phyloP scores from a whole-genome alignment of 768 basidiomycete genomes.

The Mrakia frigida region DNA sequence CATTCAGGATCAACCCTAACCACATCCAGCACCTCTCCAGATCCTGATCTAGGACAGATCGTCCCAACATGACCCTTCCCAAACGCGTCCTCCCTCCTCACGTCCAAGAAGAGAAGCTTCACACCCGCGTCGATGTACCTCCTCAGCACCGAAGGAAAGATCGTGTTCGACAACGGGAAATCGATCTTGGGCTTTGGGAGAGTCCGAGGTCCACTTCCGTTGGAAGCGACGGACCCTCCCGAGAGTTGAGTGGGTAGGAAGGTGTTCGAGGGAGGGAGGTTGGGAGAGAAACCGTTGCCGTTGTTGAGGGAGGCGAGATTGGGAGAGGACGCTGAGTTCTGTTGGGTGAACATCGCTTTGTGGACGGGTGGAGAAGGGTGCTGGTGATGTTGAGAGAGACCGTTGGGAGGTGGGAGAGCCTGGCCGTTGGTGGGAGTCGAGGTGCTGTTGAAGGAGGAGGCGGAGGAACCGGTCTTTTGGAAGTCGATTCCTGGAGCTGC shows the following conservation, averaged over 20 bases:
- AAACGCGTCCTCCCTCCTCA: conserved; percentile 72
- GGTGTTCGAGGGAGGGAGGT: not conserved
- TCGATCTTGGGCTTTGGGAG: conserved; percentile 30
- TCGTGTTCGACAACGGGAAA: conserved; percentile 59
- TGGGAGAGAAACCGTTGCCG: not conserved
- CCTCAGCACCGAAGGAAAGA: conserved; percentile 57
- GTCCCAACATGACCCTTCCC: conserved; percentile 64
- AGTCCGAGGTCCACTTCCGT: not conserved
- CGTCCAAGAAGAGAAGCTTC: conserved; percentile 72
- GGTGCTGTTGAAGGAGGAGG: not conserved
- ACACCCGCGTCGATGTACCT: conserved; percentile 54
- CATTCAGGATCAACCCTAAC: conserved; percentile 78
- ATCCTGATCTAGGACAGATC: conserved; percentile 47
- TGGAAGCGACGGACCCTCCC: not conserved
- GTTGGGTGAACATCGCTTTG: not conserved
- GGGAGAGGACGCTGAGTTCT: conserved; percentile 12
- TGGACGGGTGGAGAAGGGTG: not conserved
- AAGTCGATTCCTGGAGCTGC: not conserved
- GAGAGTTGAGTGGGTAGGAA: not conserved
- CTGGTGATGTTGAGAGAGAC: not conserved
- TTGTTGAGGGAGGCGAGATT: not conserved
- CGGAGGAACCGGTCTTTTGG: conserved; percentile 4
- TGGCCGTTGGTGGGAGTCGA: not conserved
- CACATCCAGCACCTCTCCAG: conserved; percentile 39
- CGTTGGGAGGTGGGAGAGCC: not conserved